Conservation (phyloP, 2,329 filamentous ascomycete genomes). For the Penicillium sp. region DNA sequence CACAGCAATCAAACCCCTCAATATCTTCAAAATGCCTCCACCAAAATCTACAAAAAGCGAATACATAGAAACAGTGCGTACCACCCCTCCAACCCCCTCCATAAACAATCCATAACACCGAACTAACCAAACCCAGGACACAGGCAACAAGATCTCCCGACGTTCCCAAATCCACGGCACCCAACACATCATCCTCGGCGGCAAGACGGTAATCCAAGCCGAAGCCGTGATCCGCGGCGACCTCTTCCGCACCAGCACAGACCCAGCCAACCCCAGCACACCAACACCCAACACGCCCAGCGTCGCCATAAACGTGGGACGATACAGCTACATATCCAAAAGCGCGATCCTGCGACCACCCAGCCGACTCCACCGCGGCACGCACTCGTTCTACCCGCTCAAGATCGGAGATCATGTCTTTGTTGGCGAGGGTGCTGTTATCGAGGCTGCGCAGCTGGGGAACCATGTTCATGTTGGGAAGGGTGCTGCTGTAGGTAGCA, state of each 20-base stretch:
- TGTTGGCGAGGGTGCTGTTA: slow-evolving; percentile 71
- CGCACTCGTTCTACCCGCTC: slow-evolving; percentile 69
- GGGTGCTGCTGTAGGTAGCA: slow-evolving; percentile 76
- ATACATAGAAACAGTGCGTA: slow-evolving; percentile 89
- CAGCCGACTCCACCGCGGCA: slow-evolving; percentile 75
- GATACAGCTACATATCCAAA: slow-evolving; percentile 85
- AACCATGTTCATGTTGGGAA: slow-evolving; percentile 84
- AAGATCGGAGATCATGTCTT: slow-evolving; percentile 95
- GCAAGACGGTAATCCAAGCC: slow-evolving; percentile 92
- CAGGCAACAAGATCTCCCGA: slow-evolving; percentile 96
- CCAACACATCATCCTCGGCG: slow-evolving; percentile 95
- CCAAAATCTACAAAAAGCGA: slow-evolving; percentile 78
- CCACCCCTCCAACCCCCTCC: slow-evolving; percentile 1
- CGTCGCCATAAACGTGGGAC: slow-evolving; percentile 76
- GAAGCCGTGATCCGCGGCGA: slow-evolving; percentile 94
- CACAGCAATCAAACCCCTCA: not conserved
- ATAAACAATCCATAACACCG: not conserved
- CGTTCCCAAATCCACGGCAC: slow-evolving; percentile 90
- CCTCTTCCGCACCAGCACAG: slow-evolving; percentile 57
- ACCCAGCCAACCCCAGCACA: slow-evolving; percentile 39
- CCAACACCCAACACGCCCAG: slow-evolving; percentile 32
- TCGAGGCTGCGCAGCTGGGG: slow-evolving; percentile 82
- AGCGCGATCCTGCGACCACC: slow-evolving; percentile 81
- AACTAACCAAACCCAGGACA: slow-evolving; percentile 65
- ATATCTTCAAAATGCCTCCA: slow-evolving; percentile 60